Conservation (phyloP, 371 early-diverging fungal genomes). For the Globomyces sp. region DNA sequence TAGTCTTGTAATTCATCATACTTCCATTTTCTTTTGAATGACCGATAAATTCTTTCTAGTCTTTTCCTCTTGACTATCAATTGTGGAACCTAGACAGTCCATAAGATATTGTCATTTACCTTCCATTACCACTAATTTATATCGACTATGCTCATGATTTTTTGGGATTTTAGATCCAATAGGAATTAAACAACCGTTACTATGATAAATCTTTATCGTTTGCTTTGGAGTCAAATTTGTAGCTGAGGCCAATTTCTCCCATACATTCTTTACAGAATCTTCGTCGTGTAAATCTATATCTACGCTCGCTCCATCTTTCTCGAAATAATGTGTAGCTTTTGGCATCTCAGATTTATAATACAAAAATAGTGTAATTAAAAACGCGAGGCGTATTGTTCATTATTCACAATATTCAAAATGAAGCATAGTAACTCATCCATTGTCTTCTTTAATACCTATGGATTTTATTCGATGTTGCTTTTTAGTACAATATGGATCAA, state of each 20-base stretch:
- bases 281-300: not conserved
- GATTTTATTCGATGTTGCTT: no score
- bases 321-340: no score
- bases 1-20: constrained; percentile 22
- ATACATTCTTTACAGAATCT: not conserved
- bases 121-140: constrained; percentile 21
- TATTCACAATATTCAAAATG: no score
- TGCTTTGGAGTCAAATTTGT: not conserved
- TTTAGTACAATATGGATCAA: no score
- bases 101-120: constrained; percentile 10
- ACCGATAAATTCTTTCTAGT: not conserved
- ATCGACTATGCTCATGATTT: constrained; percentile 27
- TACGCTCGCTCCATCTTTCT: constrained; percentile 1
- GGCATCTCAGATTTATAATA: no score
- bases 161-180: constrained; percentile 35
- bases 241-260: not conserved
- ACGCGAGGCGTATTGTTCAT: no score
- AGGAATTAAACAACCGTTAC: constrained; percentile 27
- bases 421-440: no score
- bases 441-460: no score
- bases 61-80: not conserved
- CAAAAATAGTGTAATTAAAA: no score
- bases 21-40: constrained; percentile 20
- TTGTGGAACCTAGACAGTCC: not conserved
- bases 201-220: constrained; percentile 21